Conservation (phyloP, 768 basidiomycete species). For the Leccinum olivaceopallidum region DNA sequence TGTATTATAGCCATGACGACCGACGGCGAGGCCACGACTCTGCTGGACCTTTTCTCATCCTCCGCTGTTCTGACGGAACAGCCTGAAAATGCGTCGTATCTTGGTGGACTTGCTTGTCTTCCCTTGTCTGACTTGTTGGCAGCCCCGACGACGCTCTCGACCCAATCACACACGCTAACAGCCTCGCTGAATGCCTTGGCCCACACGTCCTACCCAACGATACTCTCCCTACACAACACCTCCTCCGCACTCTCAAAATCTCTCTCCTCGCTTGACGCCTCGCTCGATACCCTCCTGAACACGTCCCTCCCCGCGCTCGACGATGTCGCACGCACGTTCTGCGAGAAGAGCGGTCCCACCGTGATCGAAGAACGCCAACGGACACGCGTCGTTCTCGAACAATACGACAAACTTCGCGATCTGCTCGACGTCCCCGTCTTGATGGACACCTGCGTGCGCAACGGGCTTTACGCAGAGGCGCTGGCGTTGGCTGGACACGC, state of each 20-base stretch:
- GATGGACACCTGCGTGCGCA: slow-evolving; percentile 91
- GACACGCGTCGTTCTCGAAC: slow-evolving; percentile 79
- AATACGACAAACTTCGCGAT: slow-evolving; percentile 91
- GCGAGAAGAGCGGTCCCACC: slow-evolving; percentile 61
- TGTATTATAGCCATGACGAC: slow-evolving; percentile 19
- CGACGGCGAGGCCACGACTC: slow-evolving; percentile 23
- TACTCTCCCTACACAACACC: slow-evolving; percentile 83
- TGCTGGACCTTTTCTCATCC: slow-evolving; percentile 30
- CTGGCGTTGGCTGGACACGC: slow-evolving; percentile 82
- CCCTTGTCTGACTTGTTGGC: slow-evolving; percentile 66
- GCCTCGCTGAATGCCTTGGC: slow-evolving; percentile 89
- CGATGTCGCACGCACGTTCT: slow-evolving; percentile 67
- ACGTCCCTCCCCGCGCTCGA: slow-evolving; percentile 77
- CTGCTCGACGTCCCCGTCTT: slow-evolving; percentile 88
- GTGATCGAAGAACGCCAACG: slow-evolving; percentile 76
- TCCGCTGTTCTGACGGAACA: slow-evolving; percentile 14
- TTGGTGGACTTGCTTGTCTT: slow-evolving; percentile 63
- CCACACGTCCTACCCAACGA: slow-evolving; percentile 88
- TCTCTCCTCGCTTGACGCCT: slow-evolving; percentile 70
- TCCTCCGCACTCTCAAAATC: slow-evolving; percentile 73
- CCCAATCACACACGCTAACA: slow-evolving; percentile 84
- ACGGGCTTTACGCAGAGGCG: slow-evolving; percentile 91
- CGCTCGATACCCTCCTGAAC: slow-evolving; percentile 67
- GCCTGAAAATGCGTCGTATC: slow-evolving; percentile 47
- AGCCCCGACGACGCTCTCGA: slow-evolving; percentile 75